Percentiles rank a stretch among this genome's conserved stretches.
Conservation (phyloP, 176 grass and related monocot species). For the Bolboschoenus planiculmis region DNA sequence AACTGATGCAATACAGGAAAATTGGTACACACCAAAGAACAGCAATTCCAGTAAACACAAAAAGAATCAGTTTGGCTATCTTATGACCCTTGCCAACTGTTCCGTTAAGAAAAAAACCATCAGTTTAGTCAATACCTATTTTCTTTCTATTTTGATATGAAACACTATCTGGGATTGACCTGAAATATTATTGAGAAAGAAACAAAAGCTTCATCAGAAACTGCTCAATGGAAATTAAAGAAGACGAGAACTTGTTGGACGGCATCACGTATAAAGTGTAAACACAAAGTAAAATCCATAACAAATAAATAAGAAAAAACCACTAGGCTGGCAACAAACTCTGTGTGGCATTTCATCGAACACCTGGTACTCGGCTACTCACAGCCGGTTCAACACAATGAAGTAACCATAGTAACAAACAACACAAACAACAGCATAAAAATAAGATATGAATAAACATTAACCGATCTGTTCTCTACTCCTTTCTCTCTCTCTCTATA, state of each 20-base stretch:
- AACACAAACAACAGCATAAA: too few relatives aligned
- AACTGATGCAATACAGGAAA: neutral
- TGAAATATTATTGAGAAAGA: slow-evolving; percentile 4
- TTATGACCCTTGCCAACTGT: neutral
- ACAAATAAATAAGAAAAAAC: too few relatives aligned
- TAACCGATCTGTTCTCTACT: too few relatives aligned
- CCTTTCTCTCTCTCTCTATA: too few relatives aligned
- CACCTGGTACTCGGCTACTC: neutral
- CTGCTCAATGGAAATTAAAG: neutral
- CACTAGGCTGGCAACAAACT: neutral
- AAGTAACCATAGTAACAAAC: neutral
- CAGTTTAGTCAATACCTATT: neutral
- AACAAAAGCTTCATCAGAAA: neutral
- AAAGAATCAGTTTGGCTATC: neutral
- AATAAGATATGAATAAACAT: too few relatives aligned
- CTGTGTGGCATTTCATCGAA: neutral
- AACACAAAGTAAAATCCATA: too few relatives aligned
- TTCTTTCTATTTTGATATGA: neutral
- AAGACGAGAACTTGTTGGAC: too few relatives aligned
- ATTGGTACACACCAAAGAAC: neutral
- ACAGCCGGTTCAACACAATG: neutral
- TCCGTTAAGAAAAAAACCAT: neutral
- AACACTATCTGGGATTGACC: neutral
- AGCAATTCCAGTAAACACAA: neutral
- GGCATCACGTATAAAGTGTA: too few relatives aligned